These are phyloP conservation scores for Adiantum capillusveneris DNA, from an alignment of 75 land plant genomes.

Conservation along the genomic window DNA sequence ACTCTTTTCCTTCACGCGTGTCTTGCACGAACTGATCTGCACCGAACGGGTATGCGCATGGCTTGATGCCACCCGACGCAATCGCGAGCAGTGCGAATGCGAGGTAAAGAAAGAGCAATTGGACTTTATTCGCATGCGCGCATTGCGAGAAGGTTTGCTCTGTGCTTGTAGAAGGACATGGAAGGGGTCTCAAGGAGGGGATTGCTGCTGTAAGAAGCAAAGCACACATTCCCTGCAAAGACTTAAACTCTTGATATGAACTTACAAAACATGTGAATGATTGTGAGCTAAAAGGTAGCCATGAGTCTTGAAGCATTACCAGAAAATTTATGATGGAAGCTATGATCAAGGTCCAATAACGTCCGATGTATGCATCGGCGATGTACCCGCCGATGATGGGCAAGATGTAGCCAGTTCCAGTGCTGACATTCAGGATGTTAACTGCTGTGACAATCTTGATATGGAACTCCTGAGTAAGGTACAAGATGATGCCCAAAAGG, in stretches of 20 bases:
- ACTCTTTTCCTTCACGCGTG: constrained; percentile 39
- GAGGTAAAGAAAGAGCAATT: constrained; percentile 28
- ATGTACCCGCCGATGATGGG: constrained; percentile 57
- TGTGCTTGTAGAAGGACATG: constrained; percentile 14
- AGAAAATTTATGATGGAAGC: constrained; percentile 34
- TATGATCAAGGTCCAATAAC: constrained; percentile 39
- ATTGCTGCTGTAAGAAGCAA: constrained; percentile 45
- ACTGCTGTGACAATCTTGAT: constrained; percentile 40
- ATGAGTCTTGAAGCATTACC: constrained; percentile 24
- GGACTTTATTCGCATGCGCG: constrained; percentile 20
- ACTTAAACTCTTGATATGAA: background rate
- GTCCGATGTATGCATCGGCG: constrained; percentile 48
- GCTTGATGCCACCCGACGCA: constrained; percentile 55
- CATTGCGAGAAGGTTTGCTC: constrained; percentile 13
- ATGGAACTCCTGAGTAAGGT: constrained; percentile 29
- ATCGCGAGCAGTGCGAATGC: constrained; percentile 36
- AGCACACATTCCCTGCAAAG: constrained; percentile 49
- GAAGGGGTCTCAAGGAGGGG: constrained; percentile 48
- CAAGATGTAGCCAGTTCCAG: constrained; percentile 35
- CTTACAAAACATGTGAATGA: background rate
- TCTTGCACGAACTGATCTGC: constrained; percentile 65
- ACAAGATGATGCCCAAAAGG: constrained; percentile 48
- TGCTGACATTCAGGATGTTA: constrained; percentile 33
- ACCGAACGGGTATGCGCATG: constrained; percentile 63
- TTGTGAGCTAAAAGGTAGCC: background rate